Conservation (phyloP, 2,329 filamentous ascomycete genomes). For the Neonectria faginata region DNA sequence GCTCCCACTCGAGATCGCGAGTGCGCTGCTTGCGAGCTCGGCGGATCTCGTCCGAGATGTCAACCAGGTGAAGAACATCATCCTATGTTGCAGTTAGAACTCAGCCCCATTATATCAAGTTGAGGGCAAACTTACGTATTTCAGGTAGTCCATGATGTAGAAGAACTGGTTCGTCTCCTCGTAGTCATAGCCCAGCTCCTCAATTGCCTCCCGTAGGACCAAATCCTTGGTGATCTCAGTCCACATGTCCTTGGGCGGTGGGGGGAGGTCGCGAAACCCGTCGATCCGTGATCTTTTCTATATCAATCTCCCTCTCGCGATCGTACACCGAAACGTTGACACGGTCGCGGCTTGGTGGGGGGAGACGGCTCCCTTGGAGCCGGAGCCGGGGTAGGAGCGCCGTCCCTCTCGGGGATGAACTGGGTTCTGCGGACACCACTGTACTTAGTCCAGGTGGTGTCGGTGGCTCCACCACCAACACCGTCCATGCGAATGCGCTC, state of each 20-base stretch:
- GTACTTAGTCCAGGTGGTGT: constrained; percentile 83
- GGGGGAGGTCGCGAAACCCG: constrained; percentile 55
- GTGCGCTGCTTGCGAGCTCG: constrained; percentile 66
- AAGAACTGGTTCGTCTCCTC: constrained; percentile 92
- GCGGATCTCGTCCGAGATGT: constrained; percentile 85
- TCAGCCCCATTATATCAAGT: background rate
- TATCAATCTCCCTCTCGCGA: constrained; percentile 61
- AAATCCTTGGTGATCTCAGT: constrained; percentile 97
- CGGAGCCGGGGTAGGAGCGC: constrained; percentile 45
- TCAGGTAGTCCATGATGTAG: constrained; percentile 91
- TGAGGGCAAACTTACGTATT: constrained; percentile 74
- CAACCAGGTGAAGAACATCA: constrained; percentile 85
- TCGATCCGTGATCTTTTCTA: constrained; percentile 68
- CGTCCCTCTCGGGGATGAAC: constrained; percentile 77
- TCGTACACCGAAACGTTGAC: constrained; percentile 62
- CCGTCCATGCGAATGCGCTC: constrained; percentile 87
- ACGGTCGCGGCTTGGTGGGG: constrained; percentile 49
- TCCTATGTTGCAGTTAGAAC: constrained; percentile 69
- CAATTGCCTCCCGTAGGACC: constrained; percentile 86
- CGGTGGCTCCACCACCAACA: constrained; percentile 77
- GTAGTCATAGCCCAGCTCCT: constrained; percentile 85
- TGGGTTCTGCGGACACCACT: constrained; percentile 80
- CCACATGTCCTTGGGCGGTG: constrained; percentile 78
- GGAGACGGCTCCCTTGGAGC: constrained; percentile 46
- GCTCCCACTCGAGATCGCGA: constrained; percentile 69